Evolutionary conservation across 805 yeast species (phyloP).

Genomic region (Lipomyces mesembrius): DNA sequence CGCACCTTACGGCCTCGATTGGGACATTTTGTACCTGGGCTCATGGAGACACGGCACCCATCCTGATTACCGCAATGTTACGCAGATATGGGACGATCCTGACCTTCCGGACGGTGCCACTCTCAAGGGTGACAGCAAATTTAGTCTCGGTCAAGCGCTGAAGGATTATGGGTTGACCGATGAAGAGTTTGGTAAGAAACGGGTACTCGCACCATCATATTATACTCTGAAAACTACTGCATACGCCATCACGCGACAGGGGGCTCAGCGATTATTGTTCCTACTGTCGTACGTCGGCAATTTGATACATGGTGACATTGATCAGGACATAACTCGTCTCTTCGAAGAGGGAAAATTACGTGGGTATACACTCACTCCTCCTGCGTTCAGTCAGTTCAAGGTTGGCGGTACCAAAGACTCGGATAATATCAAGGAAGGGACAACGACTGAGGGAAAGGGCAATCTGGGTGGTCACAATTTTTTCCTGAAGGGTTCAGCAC

Average conservation of each 20-base stretch:
- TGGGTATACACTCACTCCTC: constrained; percentile 23
- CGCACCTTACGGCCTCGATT: constrained; percentile 33
- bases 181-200: constrained; percentile 16
- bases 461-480: background rate
- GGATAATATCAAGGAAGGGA: constrained; percentile 13
- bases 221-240: constrained; percentile 24
- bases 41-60: constrained; percentile 21
- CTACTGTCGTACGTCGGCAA: constrained; percentile 20
- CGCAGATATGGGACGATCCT: constrained; percentile 17
- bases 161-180: constrained; percentile 3
- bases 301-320: constrained; percentile 17
- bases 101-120: background rate
- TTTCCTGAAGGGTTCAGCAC: background rate
- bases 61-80: constrained; percentile 13
- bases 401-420: constrained; percentile 27
- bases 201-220: constrained; percentile 22
- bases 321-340: constrained; percentile 16
- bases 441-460: background rate
- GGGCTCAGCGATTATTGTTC: constrained; percentile 28
- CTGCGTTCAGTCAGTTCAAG: constrained; percentile 23
- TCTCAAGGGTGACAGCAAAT: no score
- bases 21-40: constrained; percentile 29
- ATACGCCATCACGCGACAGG: constrained; percentile 27
- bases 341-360: constrained; percentile 17
- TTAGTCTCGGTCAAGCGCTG: constrained; percentile 1